These are phyloP conservation scores for Tuber indicum DNA, from an alignment of 495 filamentous ascomycete species.

Conservation along the genomic window DNA sequence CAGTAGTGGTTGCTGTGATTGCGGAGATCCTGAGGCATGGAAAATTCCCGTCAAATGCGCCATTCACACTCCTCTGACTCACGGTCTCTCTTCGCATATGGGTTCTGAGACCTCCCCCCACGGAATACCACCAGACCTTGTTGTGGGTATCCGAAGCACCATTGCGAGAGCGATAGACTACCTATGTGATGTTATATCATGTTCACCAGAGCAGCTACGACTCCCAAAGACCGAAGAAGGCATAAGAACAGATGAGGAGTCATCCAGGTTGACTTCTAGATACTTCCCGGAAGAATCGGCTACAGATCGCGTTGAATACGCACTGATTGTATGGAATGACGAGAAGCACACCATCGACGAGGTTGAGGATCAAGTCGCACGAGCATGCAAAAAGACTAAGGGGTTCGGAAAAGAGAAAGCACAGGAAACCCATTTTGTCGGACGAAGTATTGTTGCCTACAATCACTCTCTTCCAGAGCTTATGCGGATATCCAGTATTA, in stretches of 20 bases:
- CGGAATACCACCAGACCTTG: constrained; percentile 62
- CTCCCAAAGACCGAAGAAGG: constrained; percentile 71
- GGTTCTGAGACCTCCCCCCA: constrained; percentile 42
- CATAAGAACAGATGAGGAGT: constrained; percentile 72
- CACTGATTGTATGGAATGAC: constrained; percentile 93
- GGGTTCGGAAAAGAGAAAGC: constrained; percentile 67
- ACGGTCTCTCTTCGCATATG: constrained; percentile 50
- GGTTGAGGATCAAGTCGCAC: constrained; percentile 77
- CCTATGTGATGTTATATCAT: constrained; percentile 93
- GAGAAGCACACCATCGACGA: constrained; percentile 97
- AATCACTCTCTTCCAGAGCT: constrained; percentile 63
- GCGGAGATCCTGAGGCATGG: constrained; percentile 93
- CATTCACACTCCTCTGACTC: constrained; percentile 66
- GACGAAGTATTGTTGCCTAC: constrained; percentile 75
- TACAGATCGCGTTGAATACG: constrained; percentile 59
- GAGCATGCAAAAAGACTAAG: constrained; percentile 70
- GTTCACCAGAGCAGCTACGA: constrained; percentile 89
- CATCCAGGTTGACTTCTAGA: constrained; percentile 64
- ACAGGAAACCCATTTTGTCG: constrained; percentile 78
- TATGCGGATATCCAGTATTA: constrained; percentile 66
- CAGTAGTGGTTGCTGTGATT: constrained; percentile 94
- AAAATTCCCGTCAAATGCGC: constrained; percentile 78
- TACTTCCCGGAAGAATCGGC: constrained; percentile 61
- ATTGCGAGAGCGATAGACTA: constrained; percentile 83
- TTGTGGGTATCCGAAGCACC: constrained; percentile 70